Conservation (phyloP, 441 rosid genomes). For the Syzygium syzygioides region DNA sequence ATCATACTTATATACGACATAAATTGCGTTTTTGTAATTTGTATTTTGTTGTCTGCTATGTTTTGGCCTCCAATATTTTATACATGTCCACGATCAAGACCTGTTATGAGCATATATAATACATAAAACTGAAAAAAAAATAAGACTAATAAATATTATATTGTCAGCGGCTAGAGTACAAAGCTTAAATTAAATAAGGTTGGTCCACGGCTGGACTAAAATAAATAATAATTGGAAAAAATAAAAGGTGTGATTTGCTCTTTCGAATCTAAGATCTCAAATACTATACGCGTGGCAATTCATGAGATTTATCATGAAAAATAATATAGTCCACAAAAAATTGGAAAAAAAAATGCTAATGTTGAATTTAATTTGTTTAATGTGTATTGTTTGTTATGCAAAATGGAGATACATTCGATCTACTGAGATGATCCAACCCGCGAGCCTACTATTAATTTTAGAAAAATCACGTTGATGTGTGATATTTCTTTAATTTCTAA, state of each 20-base stretch:
- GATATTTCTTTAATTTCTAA: no score
- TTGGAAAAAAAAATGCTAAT: fast-evolving
- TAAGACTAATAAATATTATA: background rate
- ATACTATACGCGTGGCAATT: background rate
- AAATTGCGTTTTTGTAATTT: background rate
- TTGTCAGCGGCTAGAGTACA: background rate
- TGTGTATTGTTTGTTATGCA: background rate
- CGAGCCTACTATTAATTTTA: background rate
- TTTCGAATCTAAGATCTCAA: background rate
- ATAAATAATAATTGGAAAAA: background rate
- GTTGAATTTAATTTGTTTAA: background rate
- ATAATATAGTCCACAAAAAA: background rate
- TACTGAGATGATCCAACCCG: background rate
- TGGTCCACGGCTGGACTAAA: background rate
- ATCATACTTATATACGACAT: no score
- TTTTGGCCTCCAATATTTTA: background rate
- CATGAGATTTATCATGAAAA: background rate
- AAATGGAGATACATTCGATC: background rate
- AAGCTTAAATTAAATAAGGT: background rate
- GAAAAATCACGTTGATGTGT: no score
- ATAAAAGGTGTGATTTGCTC: background rate
- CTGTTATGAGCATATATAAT: background rate
- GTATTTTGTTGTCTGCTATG: background rate
- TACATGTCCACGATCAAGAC: background rate
- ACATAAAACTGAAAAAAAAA: background rate